A percentile compares a stretch with the other conserved stretches of the same genome.
phyloP scores from a whole-genome alignment of 164 flowering plant species.

The Euptelea pleiosperma region DNA sequence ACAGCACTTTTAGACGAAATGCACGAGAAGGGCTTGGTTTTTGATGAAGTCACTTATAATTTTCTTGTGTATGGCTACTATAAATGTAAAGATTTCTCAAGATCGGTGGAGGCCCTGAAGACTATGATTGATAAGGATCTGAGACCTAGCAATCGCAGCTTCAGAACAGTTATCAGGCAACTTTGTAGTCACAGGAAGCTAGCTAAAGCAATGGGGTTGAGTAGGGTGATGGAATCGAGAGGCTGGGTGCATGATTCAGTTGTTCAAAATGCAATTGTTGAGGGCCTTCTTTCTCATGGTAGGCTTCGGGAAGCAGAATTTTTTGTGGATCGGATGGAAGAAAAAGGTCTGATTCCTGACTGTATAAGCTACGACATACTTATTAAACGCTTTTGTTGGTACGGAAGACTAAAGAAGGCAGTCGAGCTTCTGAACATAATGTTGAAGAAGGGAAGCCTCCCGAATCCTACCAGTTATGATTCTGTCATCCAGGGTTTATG shows the following conservation, averaged over 20 bases:
- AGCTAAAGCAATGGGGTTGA: slow-evolving; percentile 47
- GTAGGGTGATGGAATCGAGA: slow-evolving; percentile 56
- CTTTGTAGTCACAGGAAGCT: slow-evolving; percentile 39
- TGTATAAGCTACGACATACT: slow-evolving; percentile 46
- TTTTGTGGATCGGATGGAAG: slow-evolving; percentile 41
- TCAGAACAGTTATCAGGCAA: slow-evolving; percentile 39
- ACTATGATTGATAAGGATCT: slow-evolving; percentile 55
- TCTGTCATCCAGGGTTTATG: slow-evolving; percentile 50
- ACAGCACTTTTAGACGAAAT: slow-evolving; percentile 40
- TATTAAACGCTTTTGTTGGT: slow-evolving; percentile 44
- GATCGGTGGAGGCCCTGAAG: slow-evolving; percentile 39
- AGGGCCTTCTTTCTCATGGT: slow-evolving; percentile 45
- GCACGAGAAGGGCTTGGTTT: slow-evolving; percentile 32
- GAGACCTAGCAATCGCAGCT: slow-evolving; percentile 60
- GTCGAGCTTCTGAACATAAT: slow-evolving; percentile 61
- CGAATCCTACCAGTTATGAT: slow-evolving; percentile 52
- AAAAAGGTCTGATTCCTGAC: slow-evolving; percentile 39
- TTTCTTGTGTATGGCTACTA: slow-evolving; percentile 60
- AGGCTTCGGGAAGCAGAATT: slow-evolving; percentile 54
- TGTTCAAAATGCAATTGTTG: slow-evolving; percentile 48
- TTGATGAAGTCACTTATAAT: slow-evolving; percentile 59
- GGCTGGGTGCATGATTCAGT: slow-evolving; percentile 57
- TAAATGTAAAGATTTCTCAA: slow-evolving; percentile 35
- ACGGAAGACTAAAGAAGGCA: slow-evolving; percentile 48
- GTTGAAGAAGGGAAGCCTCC: slow-evolving; percentile 56